phyloP scores from a whole-genome alignment of 2,329 filamentous ascomycete species.

The Gnomoniopsis smithogilvyi region DNA sequence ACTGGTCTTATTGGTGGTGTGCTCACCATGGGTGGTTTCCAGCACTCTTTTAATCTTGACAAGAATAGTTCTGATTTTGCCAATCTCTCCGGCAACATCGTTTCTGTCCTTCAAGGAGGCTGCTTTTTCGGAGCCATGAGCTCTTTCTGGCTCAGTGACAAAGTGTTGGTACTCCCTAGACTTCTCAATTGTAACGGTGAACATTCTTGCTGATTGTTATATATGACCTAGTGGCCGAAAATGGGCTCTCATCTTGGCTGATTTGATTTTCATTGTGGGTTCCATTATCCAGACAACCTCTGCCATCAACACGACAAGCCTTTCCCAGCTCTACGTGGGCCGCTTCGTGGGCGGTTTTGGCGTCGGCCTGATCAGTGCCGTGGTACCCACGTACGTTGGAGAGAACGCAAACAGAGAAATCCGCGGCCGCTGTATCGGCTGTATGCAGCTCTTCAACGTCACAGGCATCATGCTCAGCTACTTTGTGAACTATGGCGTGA shows the following conservation, averaged over 20 bases:
- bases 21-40: constrained; percentile 18
- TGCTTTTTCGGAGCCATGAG: constrained; percentile 18
- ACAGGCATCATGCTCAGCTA: constrained; percentile 18
- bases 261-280: constrained; percentile 9
- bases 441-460: constrained; percentile 18
- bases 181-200: background rate
- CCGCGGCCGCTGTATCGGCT: constrained; percentile 16
- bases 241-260: constrained; percentile 11
- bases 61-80: constrained; percentile 9
- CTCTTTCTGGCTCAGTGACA: constrained; percentile 49
- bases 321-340: constrained; percentile 17
- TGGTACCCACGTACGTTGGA: constrained; percentile 17
- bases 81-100: constrained; percentile 35
- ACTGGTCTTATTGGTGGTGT: constrained; percentile 17
- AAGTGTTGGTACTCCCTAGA: constrained; percentile 28
- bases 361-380: constrained; percentile 16
- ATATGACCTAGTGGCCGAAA: constrained; percentile 8
- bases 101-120: constrained; percentile 19
- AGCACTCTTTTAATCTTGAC: constrained; percentile 17
- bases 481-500: constrained; percentile 18
- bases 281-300: constrained; percentile 14
- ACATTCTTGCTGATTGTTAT: background rate
- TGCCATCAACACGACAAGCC: constrained; percentile 8
- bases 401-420: constrained; percentile 16
- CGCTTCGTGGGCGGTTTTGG: constrained; percentile 16